These are phyloP conservation scores for Daldinia grandis DNA, from an alignment of 495 filamentous ascomycete genomes.

Conservation along the genomic window DNA sequence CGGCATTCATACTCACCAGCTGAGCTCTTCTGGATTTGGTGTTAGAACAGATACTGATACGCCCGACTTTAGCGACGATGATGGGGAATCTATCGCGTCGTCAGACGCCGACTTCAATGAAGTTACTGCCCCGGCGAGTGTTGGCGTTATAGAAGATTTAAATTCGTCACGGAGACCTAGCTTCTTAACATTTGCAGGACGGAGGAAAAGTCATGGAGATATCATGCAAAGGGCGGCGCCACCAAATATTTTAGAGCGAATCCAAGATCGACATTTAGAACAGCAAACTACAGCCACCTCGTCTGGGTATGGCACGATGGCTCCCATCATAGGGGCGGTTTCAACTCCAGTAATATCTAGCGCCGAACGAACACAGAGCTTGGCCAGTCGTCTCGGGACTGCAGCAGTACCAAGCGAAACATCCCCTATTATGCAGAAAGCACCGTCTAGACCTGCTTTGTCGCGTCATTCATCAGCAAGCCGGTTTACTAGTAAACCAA, in stretches of 20 bases:
- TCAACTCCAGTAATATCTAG: background rate
- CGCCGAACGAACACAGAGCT: slow-evolving; percentile 8
- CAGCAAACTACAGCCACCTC: slow-evolving; percentile 3
- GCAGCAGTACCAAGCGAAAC: slow-evolving; percentile 15
- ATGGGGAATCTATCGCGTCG: slow-evolving; percentile 41
- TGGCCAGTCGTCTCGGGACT: slow-evolving; percentile 1
- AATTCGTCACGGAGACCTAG: slow-evolving; percentile 32
- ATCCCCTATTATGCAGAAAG: slow-evolving; percentile 30
- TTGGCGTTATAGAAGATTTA: slow-evolving; percentile 35
- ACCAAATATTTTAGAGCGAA: background rate
- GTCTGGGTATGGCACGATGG: slow-evolving; percentile 36
- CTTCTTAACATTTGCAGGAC: slow-evolving; percentile 38
- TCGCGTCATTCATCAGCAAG: slow-evolving; percentile 61
- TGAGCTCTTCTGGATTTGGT: slow-evolving; percentile 70
- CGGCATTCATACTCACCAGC: slow-evolving; percentile 79
- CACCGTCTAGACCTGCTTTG: slow-evolving; percentile 54
- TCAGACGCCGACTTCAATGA: slow-evolving; percentile 48
- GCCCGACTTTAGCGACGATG: slow-evolving; percentile 55
- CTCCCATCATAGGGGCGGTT: background rate
- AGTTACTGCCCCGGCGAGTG: slow-evolving; percentile 35
- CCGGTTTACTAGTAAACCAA: slow-evolving; percentile 76
- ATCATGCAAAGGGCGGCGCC: slow-evolving; percentile 15
- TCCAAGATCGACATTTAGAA: background rate
- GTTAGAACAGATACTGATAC: slow-evolving; percentile 56
- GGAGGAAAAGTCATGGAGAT: slow-evolving; percentile 52